phyloP scores from a whole-genome alignment of 768 basidiomycete genomes.

The Amanita inopinata region DNA sequence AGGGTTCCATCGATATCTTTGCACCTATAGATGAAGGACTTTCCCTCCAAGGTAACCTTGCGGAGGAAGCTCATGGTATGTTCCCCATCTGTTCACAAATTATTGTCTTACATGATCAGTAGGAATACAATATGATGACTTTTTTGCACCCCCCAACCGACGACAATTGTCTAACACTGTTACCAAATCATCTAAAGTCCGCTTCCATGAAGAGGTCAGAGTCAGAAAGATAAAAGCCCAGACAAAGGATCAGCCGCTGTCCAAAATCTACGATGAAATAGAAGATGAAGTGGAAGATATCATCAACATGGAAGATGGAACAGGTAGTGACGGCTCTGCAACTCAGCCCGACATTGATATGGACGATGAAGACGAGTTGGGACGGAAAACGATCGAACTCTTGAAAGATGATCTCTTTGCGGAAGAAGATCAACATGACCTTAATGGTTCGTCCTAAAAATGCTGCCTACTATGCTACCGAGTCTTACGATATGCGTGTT shows the following conservation, averaged over 20 bases:
- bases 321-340: conserved; percentile 19
- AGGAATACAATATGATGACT: conserved; percentile 70
- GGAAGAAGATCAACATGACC: conserved; percentile 53
- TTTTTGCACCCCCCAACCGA: conserved; percentile 58
- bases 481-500: not conserved
- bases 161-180: conserved; percentile 13
- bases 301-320: conserved; percentile 27
- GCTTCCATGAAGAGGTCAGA: conserved; percentile 73
- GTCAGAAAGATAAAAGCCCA: conserved; percentile 74
- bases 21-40: conserved; percentile 39
- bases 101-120: conserved; percentile 5
- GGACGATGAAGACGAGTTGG: conserved; percentile 19
- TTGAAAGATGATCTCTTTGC: conserved; percentile 75
- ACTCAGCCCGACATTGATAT: conserved; percentile 19
- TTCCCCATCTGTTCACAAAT: conserved; percentile 8
- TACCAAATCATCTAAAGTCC: conserved; percentile 37
- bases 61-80: conserved; percentile 32
- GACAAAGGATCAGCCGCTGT: conserved; percentile 54
- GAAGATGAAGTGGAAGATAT: conserved; percentile 24
- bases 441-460: conserved; percentile 11
- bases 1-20: conserved; percentile 57
- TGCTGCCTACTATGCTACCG: conserved; percentile 2
- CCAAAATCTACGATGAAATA: conserved; percentile 31
- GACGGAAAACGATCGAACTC: conserved; percentile 47
- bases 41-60: conserved; percentile 36